Evolutionary conservation across 192 early-diverging fungal species (phyloP).

Genomic region (Backusella mclennaniae): DNA sequence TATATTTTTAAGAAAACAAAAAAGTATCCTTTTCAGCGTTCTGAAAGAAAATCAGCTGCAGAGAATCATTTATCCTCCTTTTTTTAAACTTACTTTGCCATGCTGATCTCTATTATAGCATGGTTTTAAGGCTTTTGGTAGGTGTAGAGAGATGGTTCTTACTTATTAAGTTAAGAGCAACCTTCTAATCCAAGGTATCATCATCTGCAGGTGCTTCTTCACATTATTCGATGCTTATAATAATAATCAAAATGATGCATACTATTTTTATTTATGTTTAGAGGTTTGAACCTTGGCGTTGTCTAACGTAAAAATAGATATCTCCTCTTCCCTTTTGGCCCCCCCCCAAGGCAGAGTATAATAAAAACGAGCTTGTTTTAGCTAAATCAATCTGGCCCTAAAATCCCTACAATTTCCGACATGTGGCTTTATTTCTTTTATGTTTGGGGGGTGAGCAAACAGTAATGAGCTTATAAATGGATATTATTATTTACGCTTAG

Average conservation of each 20-base stretch:
- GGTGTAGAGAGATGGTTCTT: background rate
- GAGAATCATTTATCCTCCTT: background rate
- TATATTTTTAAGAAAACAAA: background rate
- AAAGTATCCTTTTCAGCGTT: background rate
- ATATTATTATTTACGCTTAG: background rate
- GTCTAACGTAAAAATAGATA: background rate
- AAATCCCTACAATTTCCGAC: background rate
- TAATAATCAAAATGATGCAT: background rate
- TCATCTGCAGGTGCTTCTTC: background rate
- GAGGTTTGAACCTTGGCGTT: background rate
- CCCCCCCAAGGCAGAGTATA: background rate
- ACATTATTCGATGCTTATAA: background rate
- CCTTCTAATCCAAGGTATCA: background rate
- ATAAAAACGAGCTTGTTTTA: slow-evolving; percentile 1
- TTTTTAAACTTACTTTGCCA: background rate
- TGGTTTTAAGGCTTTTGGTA: background rate
- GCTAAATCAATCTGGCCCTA: background rate
- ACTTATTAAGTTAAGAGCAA: background rate
- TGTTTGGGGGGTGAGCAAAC: background rate
- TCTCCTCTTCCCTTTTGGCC: background rate
- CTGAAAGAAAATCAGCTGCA: slow-evolving; percentile 1
- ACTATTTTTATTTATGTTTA: slow-evolving; percentile 1
- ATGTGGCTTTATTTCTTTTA: background rate
- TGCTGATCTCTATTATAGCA: background rate
- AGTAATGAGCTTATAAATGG: slow-evolving; percentile 5